phyloP scores from a whole-genome alignment of 306 rosid species.

The Albizia julibrissin region DNA sequence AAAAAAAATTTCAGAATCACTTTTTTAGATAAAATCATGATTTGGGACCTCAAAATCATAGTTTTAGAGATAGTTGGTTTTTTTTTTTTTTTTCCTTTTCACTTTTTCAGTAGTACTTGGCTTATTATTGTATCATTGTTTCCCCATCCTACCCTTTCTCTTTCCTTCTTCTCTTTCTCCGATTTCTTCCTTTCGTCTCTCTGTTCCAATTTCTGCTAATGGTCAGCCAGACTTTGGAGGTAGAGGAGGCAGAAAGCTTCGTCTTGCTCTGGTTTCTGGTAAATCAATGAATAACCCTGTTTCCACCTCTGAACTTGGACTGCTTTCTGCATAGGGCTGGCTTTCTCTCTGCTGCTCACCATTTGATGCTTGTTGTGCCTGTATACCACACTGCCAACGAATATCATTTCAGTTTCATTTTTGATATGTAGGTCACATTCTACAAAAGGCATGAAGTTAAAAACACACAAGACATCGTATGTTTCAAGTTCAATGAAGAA shows the following conservation, averaged over 20 bases:
- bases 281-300: constrained; percentile 61
- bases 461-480: no score
- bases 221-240: constrained; percentile 2
- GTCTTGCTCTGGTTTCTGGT: constrained; percentile 36
- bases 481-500: neutral
- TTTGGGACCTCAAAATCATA: no score
- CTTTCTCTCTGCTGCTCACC: constrained; percentile 31
- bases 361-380: constrained; percentile 7
- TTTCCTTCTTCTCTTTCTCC: no score
- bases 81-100: no score
- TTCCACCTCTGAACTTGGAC: constrained; percentile 57
- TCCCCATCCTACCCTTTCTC: no score
- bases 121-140: no score
- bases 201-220: no score
- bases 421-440: neutral
- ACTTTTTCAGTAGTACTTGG: no score
- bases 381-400: constrained; percentile 36
- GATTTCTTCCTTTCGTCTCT: no score
- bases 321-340: constrained; percentile 29
- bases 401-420: neutral
- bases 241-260: constrained; percentile 6
- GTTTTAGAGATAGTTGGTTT: no score
- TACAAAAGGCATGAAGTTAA: neutral
- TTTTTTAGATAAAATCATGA: no score
- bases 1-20: no score